Base-by-base conservation (phyloP, 768 basidiomycete genomes). In the Tylopilus rubrobrunneus region DNA sequence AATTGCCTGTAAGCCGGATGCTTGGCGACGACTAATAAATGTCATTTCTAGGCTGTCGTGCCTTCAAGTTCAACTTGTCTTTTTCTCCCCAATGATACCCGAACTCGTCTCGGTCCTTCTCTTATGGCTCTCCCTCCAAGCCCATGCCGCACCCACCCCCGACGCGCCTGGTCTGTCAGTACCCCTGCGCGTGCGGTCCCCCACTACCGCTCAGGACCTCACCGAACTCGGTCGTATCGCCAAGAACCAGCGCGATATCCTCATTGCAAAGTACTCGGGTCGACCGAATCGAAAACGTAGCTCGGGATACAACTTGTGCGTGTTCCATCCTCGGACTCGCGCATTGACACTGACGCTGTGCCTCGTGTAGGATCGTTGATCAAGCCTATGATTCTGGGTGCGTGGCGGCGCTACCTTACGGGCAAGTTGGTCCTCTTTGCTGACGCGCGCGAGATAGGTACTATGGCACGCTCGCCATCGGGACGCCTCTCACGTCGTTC, bases 301-400 rank as follows among this genome's bases (percentile, higher is more conserved):
- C 31, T 64, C 70, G 17, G 83, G 83, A 10, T 76, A 76, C 33
- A 83, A 83, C 62, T 59, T 77, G 83, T 83, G 53, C 17, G 78
- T 68, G 25, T 1, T 34, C 14, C 5, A 7, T 12, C 5, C 34
- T 15, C 12, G n/a, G 12, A 11, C 12, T 4, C 9, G 9, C 11
- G 7, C 21, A 7, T 17, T 14, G 0, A 21, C 40, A 23, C 54
- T 65, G 23, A 63, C 36, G 8, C 5, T 14, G 11, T 6, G 27
- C 11, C n/a, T 39, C 36, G 33, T 31, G 14, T 57, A 89, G 87
- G 47, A 67, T 88, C 17, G 75, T 78, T 17, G 83, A 87, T 61
- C 85, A 89, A 68, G 76, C 77, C 37, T 67, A 73, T 14, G 89
- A 91, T 67, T 84, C 86, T 12, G 82, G 78, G 84, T 83, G 61